These are phyloP conservation scores for Hericium rajendrae DNA, from an alignment of 768 basidiomycete genomes.

Conservation along the genomic window DNA sequence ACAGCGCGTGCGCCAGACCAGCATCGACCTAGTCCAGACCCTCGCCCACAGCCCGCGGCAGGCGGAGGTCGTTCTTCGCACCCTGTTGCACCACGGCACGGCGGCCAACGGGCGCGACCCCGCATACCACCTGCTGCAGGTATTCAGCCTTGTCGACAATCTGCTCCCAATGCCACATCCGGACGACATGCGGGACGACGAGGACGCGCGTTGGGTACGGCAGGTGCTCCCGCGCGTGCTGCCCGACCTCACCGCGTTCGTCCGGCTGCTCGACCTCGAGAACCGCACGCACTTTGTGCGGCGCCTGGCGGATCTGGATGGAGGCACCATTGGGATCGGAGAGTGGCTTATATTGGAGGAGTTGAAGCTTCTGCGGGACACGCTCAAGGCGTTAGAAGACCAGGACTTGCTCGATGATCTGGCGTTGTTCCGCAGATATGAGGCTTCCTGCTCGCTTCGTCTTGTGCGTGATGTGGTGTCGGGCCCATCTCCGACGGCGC, in stretches of 20 bases:
- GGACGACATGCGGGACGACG: conserved; percentile 23
- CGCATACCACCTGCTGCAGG: conserved; percentile 42
- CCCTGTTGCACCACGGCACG: conserved; percentile 43
- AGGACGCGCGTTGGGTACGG: conserved; percentile 32
- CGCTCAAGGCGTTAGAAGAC: conserved; percentile 28
- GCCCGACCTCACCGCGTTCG: conserved; percentile 44
- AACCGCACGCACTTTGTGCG: conserved; percentile 38
- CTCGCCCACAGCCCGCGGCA: conserved; percentile 28
- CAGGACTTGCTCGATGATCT: conserved; percentile 23
- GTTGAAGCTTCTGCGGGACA: conserved; percentile 37
- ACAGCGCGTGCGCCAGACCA: conserved; percentile 35
- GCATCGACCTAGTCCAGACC: conserved; percentile 37
- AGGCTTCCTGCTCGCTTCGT: conserved; percentile 39
- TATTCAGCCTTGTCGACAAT: conserved; percentile 46
- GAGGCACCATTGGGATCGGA: conserved; percentile 44
- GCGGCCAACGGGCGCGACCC: conserved; percentile 40
- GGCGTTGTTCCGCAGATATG: conserved; percentile 34
- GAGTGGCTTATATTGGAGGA: conserved; percentile 68
- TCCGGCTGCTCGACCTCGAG: conserved; percentile 46
- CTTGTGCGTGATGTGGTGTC: conserved; percentile 38
- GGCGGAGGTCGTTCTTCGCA: conserved; percentile 44
- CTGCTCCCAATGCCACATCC: conserved; percentile 35
- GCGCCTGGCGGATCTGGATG: conserved; percentile 48
- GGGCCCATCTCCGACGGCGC: conserved; percentile 27
- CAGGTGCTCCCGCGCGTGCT: conserved; percentile 49